A percentile compares a stretch with the other conserved stretches of the same genome.
Conservation (phyloP, 2,329 filamentous ascomycete genomes). For the Coniochaeta sp. region DNA sequence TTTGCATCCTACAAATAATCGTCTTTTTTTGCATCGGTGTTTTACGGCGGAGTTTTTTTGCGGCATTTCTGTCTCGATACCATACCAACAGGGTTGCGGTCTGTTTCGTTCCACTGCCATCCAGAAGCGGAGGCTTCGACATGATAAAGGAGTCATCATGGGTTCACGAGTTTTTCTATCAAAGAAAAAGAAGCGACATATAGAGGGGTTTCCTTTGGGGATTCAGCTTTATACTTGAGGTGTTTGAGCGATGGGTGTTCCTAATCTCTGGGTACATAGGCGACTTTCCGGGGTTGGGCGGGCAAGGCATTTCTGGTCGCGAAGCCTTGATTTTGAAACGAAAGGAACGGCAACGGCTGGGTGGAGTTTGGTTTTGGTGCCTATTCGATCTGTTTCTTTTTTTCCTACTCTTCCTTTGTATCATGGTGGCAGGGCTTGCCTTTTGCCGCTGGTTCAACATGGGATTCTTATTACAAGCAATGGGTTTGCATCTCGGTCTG, state of each 20-base stretch:
- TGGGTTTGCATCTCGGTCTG: slow-evolving; percentile 15
- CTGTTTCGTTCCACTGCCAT: slow-evolving; percentile 18
- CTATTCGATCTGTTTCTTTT: slow-evolving; percentile 8
- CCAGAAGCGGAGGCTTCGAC: slow-evolving; percentile 27
- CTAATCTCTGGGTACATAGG: slow-evolving; percentile 18
- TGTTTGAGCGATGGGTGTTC: slow-evolving; percentile 11
- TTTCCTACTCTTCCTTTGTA: slow-evolving; percentile 17
- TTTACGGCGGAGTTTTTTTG: slow-evolving; percentile 36
- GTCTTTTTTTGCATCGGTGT: slow-evolving; percentile 37
- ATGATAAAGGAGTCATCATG: slow-evolving; percentile 41
- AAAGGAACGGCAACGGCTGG: slow-evolving; percentile 19
- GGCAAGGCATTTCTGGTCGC: slow-evolving; percentile 14
- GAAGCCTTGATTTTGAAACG: slow-evolving; percentile 12
- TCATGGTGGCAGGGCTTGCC: slow-evolving; percentile 5
- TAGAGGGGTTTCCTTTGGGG: slow-evolving; percentile 26
- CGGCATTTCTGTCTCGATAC: slow-evolving; percentile 19
- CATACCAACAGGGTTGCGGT: slow-evolving; percentile 16
- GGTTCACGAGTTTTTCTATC: slow-evolving; percentile 41
- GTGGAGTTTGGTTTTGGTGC: slow-evolving; percentile 24
- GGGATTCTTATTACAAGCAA: slow-evolving; percentile 3
- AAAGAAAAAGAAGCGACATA: slow-evolving; percentile 42
- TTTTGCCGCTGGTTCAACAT: slow-evolving; percentile 2
- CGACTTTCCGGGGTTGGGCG: slow-evolving; percentile 20
- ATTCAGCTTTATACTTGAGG: slow-evolving; percentile 10
- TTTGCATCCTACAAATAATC: slow-evolving; percentile 31